Percentiles rank a stretch among this genome's conserved stretches.
Conservation (phyloP, 805 yeast species). For the Barnettozyma californica region DNA sequence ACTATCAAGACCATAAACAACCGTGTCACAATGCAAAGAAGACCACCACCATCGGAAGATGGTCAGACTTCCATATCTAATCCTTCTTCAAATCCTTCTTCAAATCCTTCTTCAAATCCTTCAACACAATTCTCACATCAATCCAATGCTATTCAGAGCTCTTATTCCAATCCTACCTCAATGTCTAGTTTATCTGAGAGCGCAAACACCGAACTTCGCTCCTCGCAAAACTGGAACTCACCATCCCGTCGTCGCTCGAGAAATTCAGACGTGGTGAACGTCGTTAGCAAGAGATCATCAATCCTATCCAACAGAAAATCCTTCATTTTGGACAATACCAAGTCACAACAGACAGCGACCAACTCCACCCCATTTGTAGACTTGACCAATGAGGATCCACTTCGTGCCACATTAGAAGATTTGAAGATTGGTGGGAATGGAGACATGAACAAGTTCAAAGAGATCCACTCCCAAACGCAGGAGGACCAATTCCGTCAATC, state of each 20-base stretch:
- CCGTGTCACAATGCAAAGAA: conserved; percentile 14
- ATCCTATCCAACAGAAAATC: conserved; percentile 21
- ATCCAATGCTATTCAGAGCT: conserved; percentile 19
- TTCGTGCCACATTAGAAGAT: conserved; percentile 49
- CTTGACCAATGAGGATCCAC: conserved; percentile 36
- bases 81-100: conserved; percentile 22
- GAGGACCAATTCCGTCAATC: conserved; percentile 13
- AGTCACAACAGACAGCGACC: background rate
- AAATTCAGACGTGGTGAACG: conserved; percentile 14
- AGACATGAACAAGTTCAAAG: conserved; percentile 33
- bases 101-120: conserved; percentile 21
- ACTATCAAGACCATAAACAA: conserved; percentile 9
- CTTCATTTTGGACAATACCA: conserved; percentile 17
- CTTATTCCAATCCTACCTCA: conserved; percentile 26
- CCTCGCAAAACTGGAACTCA: conserved; percentile 27
- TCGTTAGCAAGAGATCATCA: conserved; percentile 13
- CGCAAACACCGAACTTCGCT: conserved; percentile 18
- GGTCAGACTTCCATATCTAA: conserved; percentile 26
- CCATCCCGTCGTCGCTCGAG: conserved; percentile 26
- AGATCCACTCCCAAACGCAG: conserved; percentile 17
- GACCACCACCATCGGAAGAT: conserved; percentile 28
- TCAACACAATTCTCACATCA: conserved; percentile 17
- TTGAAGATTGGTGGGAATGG: conserved; percentile 38
- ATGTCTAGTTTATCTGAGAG: conserved; percentile 25
- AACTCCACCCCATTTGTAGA: conserved; percentile 6